These are phyloP conservation scores for Colletotrichum cordylinicola DNA, from an alignment of 2,329 filamentous ascomycete genomes.

Conservation along the genomic window DNA sequence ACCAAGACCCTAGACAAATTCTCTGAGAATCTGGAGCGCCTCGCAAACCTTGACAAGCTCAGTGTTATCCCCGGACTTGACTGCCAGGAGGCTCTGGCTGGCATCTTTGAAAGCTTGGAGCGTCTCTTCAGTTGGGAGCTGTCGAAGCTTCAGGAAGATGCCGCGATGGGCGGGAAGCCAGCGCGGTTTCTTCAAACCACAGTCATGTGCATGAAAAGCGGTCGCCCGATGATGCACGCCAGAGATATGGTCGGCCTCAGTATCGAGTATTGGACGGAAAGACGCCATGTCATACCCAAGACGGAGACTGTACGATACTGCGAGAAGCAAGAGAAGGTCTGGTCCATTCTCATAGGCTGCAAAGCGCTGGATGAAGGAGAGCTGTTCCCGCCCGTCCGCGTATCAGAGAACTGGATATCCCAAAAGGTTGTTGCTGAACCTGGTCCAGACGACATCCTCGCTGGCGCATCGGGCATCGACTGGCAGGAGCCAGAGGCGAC, in stretches of 20 bases:
- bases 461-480: conserved; percentile 53
- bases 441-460: conserved; percentile 46
- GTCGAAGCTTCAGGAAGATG: conserved; percentile 58
- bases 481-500: conserved; percentile 77
- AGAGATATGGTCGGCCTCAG: conserved; percentile 71
- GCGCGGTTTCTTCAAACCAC: conserved; percentile 58
- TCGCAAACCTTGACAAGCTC: conserved; percentile 74
- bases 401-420: conserved; percentile 78
- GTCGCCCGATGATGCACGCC: conserved; percentile 74
- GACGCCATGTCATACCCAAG: conserved; percentile 50
- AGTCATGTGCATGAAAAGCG: conserved; percentile 73
- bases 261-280: conserved; percentile 79
- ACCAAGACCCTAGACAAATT: conserved; percentile 76
- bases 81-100: conserved; percentile 78
- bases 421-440: conserved; percentile 61
- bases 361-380: conserved; percentile 48
- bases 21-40: conserved; percentile 71
- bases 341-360: conserved; percentile 74
- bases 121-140: conserved; percentile 76
- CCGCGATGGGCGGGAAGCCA: conserved; percentile 46
- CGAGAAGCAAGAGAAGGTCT: conserved; percentile 56
- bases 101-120: conserved; percentile 73
- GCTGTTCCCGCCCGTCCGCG: conserved; percentile 66
- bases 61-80: conserved; percentile 73
- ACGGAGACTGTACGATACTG: conserved; percentile 41